Evolutionary conservation across 805 yeast genomes (phyloP).

Genomic region (Clavispora carvajalis): DNA sequence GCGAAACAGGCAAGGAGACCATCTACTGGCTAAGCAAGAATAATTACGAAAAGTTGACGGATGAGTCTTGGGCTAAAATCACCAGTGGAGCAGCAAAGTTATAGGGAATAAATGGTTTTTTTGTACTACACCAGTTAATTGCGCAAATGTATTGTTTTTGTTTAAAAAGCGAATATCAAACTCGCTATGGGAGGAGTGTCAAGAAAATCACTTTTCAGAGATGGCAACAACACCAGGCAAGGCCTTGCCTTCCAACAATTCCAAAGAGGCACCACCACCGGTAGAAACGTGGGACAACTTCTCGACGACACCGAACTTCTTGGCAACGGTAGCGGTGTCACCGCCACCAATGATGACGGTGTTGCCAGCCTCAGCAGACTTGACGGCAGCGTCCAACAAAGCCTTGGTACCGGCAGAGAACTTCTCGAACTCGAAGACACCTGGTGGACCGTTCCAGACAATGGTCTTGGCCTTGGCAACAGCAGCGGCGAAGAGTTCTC

Average conservation of each 20-base stretch:
- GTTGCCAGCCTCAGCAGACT: slow-evolving; percentile 80
- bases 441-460: slow-evolving; percentile 99
- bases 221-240: slow-evolving; percentile 96
- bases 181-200: background rate
- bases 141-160: background rate
- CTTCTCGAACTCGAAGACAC: slow-evolving; percentile 95
- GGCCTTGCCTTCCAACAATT: slow-evolving; percentile 96
- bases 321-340: slow-evolving; percentile 98
- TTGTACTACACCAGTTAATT: background rate
- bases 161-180: background rate
- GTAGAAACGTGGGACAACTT: slow-evolving; percentile 97
- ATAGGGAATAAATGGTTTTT: slow-evolving; percentile 10
- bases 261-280: slow-evolving; percentile 99
- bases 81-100: slow-evolving; percentile 36
- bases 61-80: slow-evolving; percentile 48
- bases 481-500: slow-evolving; percentile 71
- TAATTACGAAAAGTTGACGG: slow-evolving; percentile 53
- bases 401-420: slow-evolving; percentile 91
- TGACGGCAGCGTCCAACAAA: slow-evolving; percentile 81
- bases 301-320: slow-evolving; percentile 95
- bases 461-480: slow-evolving; percentile 94
- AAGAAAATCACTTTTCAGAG: slow-evolving; percentile 50
- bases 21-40: slow-evolving; percentile 66
- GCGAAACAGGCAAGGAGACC: slow-evolving; percentile 50
- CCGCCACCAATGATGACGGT: slow-evolving; percentile 98